Conservation (phyloP, 1,284 basidiomycete species). For the Ceratorhiza oryzae-sativae region DNA sequence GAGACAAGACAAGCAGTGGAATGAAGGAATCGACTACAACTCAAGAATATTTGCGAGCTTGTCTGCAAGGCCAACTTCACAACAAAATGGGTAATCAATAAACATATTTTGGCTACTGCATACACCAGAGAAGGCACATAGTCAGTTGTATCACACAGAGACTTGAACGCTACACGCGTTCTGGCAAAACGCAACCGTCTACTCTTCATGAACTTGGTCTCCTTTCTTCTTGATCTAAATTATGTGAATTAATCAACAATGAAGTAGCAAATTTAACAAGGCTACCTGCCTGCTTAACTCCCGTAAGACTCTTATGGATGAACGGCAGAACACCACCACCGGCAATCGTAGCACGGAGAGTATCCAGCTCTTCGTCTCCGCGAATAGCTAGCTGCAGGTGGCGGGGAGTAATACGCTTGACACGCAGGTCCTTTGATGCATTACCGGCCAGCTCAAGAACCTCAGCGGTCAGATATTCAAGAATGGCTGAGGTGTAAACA, state of each 20-base stretch:
- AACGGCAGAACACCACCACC: slow-evolving; percentile 94
- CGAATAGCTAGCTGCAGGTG: slow-evolving; percentile 94
- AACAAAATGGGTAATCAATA: slow-evolving; percentile 10
- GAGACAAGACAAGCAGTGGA: too few relatives aligned
- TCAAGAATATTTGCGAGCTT: too few relatives aligned
- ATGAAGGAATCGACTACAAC: too few relatives aligned
- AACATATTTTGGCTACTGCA: slow-evolving; percentile 12
- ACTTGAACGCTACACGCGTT: neutral
- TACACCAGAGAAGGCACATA: slow-evolving; percentile 1
- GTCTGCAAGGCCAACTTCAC: too few relatives aligned
- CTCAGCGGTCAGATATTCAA: slow-evolving; percentile 91
- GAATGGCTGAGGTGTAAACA: slow-evolving; percentile 89
- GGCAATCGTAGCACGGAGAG: slow-evolving; percentile 67
- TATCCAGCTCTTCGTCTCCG: slow-evolving; percentile 92
- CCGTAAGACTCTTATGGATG: slow-evolving; percentile 88
- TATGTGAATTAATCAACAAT: too few relatives aligned
- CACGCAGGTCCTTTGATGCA: slow-evolving; percentile 93
- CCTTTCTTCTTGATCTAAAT: slow-evolving; percentile 22
- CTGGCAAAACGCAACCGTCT: neutral
- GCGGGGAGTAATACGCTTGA: slow-evolving; percentile 96
- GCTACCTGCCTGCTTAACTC: slow-evolving; percentile 41
- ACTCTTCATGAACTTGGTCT: neutral
- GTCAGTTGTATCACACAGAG: neutral
- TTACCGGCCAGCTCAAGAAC: slow-evolving; percentile 94
- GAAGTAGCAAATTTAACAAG: too few relatives aligned